Base-by-base conservation (phyloP, 345 rosid species). In the Hibiscus trionum region DNA sequence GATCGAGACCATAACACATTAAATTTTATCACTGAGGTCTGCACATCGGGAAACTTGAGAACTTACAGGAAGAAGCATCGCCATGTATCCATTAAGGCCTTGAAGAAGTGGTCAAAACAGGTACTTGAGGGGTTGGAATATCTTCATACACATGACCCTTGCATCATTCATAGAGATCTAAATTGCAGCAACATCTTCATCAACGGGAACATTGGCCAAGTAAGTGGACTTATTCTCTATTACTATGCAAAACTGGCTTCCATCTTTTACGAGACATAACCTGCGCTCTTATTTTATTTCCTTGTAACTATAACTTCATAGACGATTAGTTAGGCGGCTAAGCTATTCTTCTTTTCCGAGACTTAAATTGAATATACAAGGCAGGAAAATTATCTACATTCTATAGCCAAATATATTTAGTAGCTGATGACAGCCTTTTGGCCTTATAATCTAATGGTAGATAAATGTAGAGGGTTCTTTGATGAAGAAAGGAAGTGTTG, bases 51-150 rank as follows among this genome's bases (percentile, higher is more conserved):
- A 68, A 88, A 86, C 57, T 64, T 86, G 75, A 84, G 93, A 72
- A 79, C 77, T 57, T 88, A 86, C 77, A 79, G 90, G 82, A 85
- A 77, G 81, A 88, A 81, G 81, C 90, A 88, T 72, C 86, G 88
- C 16, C 93, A 85, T 71, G 93, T 86, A 60, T 86, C 93, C 7
- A 62, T 82, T 27, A 88, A 85, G 76, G 93, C 93, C 15, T 75
- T 88, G 88, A 85, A 86, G 82, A 88, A 85, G 82, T 88, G 90
- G 93, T 81, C 86, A 0, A 84, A 82, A 80, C 93, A 86, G 78
- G 84, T 85, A 14, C 88, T 86, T 35, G 88, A 84, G 71, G 90
- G 91, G 15, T 66, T 88, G 77, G 86, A 82, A 69, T 86, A 81
- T 79, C 86, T 88, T 5, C 93, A 88, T 64, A 86, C 85, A 0